Evolutionary conservation across 164 flowering plant species (phyloP).

Genomic region (Chimonanthus salicifolius): DNA sequence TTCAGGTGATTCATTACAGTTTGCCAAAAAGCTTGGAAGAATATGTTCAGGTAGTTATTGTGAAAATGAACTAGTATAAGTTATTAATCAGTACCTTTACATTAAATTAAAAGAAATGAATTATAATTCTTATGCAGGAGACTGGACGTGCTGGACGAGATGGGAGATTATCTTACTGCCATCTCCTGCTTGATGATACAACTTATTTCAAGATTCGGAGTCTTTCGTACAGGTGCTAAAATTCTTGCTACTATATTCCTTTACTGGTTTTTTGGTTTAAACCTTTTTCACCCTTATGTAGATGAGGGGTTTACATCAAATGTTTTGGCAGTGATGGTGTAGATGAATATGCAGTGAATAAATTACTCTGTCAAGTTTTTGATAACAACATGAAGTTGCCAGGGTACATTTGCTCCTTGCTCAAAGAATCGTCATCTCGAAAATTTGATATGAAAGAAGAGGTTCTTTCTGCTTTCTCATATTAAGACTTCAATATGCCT

Average conservation of each 20-base stretch:
- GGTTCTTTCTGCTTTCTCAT: constrained; percentile 32
- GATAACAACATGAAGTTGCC: constrained; percentile 16
- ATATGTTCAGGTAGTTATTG: constrained; percentile 77
- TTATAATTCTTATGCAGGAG: constrained; percentile 42
- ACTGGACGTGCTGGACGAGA: constrained; percentile 98
- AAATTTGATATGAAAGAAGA: constrained; percentile 95
- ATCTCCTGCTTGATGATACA: constrained; percentile 68
- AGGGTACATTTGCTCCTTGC: constrained; percentile 53
- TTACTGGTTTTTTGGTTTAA: not conserved
- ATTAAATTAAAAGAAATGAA: constrained; percentile 4
- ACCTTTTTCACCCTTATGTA: not conserved
- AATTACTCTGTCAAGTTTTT: constrained; percentile 67
- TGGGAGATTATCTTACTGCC: constrained; percentile 81
- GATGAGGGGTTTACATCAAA: not conserved
- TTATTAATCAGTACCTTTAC: not conserved
- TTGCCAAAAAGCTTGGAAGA: constrained; percentile 97
- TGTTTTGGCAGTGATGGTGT: constrained; percentile 78
- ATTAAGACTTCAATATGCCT: not conserved
- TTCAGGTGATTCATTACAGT: constrained; percentile 90
- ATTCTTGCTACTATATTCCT: not conserved
- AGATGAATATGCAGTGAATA: constrained; percentile 77
- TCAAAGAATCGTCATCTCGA: constrained; percentile 69
- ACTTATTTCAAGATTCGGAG: constrained; percentile 79
- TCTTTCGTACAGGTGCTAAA: constrained; percentile 60
- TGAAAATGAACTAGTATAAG: not conserved